phyloP scores from a whole-genome alignment of 208 protist genomes.

The Tritrichomonas musculus region DNA sequence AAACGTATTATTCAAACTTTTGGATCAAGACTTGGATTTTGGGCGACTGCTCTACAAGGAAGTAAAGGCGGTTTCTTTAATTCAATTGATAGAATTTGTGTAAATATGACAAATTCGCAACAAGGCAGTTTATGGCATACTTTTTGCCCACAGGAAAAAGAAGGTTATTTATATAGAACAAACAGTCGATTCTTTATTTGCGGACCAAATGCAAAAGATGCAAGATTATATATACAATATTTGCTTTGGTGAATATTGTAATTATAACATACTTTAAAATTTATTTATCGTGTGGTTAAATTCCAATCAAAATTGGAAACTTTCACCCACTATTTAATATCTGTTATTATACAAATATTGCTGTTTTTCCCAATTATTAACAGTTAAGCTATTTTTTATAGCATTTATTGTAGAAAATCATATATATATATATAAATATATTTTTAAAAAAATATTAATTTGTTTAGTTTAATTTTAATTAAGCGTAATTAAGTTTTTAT shows the following conservation, averaged over 20 bases:
- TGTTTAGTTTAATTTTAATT: too few species aligned
- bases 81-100: neutral
- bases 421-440: too few species aligned
- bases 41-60: conserved; percentile 8
- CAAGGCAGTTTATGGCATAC: neutral
- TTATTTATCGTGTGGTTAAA: too few species aligned
- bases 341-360: too few species aligned
- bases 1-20: neutral
- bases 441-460: too few species aligned
- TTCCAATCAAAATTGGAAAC: too few species aligned
- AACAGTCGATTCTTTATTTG: neutral
- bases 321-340: too few species aligned
- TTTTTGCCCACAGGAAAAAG: neutral
- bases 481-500: too few species aligned
- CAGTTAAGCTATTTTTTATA: too few species aligned
- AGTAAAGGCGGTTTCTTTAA: neutral
- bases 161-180: neutral
- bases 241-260: neutral
- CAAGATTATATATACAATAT: neutral
- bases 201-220: neutral
- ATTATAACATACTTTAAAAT: neutral
- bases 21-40: neutral
- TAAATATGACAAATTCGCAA: neutral
- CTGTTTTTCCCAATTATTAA: too few species aligned
- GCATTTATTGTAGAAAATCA: too few species aligned